Conservation (phyloP, 768 basidiomycete genomes). For the Mycena vulgaris region DNA sequence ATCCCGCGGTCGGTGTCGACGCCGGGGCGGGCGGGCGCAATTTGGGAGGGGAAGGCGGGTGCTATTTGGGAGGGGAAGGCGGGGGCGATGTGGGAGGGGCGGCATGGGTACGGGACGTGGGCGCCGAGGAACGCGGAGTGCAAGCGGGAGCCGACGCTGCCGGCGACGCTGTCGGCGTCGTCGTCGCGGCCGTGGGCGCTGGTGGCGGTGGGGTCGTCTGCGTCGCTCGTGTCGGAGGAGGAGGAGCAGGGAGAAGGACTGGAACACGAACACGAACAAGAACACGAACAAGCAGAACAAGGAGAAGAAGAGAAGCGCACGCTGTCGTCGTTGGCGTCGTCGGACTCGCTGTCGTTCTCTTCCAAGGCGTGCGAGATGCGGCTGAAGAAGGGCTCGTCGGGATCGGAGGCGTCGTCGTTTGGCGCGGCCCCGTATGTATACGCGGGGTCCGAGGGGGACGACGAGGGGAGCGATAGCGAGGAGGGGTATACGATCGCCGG, state of each 20-base stretch:
- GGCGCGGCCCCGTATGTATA: neutral
- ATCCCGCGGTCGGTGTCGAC: slow-evolving; percentile 35
- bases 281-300: too few species aligned
- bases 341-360: slow-evolving; percentile 21
- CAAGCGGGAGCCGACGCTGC: slow-evolving; percentile 24
- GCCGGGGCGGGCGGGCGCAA: neutral
- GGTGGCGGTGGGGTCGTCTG: slow-evolving; percentile 20
- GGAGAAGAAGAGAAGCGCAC: neutral
- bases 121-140: slow-evolving; percentile 8
- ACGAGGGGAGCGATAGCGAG: slow-evolving; percentile 15
- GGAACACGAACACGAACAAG: too few species aligned
- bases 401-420: neutral
- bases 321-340: slow-evolving; percentile 7
- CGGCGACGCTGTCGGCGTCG: slow-evolving; percentile 32
- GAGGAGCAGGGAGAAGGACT: neutral
- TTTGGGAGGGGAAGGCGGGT: neutral
- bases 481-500: neutral
- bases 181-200: slow-evolving; percentile 37
- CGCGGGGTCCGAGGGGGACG: slow-evolving; percentile 1
- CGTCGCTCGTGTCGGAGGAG: slow-evolving; percentile 11
- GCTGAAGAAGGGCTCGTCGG: neutral
- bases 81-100: slow-evolving; percentile 14
- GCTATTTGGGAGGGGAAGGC: neutral
- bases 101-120: neutral
- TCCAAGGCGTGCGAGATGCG: neutral